Evolutionary conservation across 148 eudicot genomes (phyloP), one percentile per base, ranked within the genome.

Genomic region (Vaccinium myrtillus): DNA sequence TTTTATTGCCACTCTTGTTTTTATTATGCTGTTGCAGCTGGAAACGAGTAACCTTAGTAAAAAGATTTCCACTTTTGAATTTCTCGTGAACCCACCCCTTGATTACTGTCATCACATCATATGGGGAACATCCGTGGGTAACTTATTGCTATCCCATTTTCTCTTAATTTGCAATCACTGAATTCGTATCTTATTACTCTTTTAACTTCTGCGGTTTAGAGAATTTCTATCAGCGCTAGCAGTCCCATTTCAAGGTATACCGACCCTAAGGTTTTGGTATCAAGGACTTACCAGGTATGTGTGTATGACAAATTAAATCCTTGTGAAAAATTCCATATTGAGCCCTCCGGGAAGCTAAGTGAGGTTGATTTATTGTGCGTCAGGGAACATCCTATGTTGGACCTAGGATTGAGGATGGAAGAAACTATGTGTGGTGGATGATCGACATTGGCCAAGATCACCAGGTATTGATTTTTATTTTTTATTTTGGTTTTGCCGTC

Each of bases 321-420:
- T 82, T 27, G 84, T 69, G 50, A 25, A 9, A 69, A 58, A n/a
- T 32, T 30, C 32, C 15, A 36, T 4, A 3, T 81, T 49, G 58
- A 81, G 46, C 61, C 54, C 32, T 53, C 6, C 5, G 0, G 49
- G 16, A 56, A 25, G 36, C 36, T 80, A 32, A 53, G 58, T 8
- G 23, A 67, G 61, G 39, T 77, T 69, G 39, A 46, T 80, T 73
- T 79, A 27, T 83, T 36, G 18, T 55, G 79, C 36, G n/a, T 48
- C 82, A 96, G 99, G 99, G 95, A 36, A 94, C 97, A 25, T 94
- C 97, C 3, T 92, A 92, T 84, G 89, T 95, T 80, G 99, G 98
- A 73, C 92, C 97, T 81, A 92, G 95, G 69, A 84, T 92, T 63
- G 99, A 96, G 83, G 92, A 93, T 65, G 95, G 99, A 81, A 87